These are phyloP conservation scores for Fusarium chuoi DNA, from an alignment of 2,329 filamentous ascomycete genomes.

Conservation along the genomic window DNA sequence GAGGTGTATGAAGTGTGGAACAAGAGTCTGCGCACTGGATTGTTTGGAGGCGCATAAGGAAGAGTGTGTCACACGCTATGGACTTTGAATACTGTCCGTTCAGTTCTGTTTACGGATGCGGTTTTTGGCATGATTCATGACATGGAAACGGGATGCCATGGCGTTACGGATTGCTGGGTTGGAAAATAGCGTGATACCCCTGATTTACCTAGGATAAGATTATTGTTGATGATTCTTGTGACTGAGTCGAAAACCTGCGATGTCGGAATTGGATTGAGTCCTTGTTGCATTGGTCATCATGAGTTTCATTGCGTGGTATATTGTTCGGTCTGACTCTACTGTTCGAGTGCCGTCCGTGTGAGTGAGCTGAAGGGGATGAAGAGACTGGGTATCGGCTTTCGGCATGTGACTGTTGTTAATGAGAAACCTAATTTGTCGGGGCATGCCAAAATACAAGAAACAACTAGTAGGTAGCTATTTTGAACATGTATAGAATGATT, in stretches of 20 bases:
- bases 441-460: neutral
- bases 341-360: neutral
- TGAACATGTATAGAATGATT: neutral
- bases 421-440: neutral
- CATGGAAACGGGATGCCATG: conserved; percentile 13
- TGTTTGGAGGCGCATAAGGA: conserved; percentile 78
- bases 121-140: neutral
- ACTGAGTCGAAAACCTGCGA: conserved; percentile 11
- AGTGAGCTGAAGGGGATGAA: neutral
- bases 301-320: neutral
- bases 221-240: neutral
- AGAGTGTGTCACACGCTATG: conserved; percentile 75
- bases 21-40: conserved; percentile 78
- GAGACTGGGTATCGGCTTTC: neutral
- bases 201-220: neutral
- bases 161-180: conserved; percentile 37
- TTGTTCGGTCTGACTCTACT: neutral
- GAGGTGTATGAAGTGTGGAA: conserved; percentile 81
- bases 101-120: neutral
- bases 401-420: neutral
- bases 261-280: neutral
- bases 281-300: neutral
- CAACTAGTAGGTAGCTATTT: neutral
- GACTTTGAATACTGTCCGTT: conserved; percentile 47
- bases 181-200: conserved; percentile 42